phyloP scores from a whole-genome alignment of 371 early-diverging fungal species.

The Dichotomocladium elegans region DNA sequence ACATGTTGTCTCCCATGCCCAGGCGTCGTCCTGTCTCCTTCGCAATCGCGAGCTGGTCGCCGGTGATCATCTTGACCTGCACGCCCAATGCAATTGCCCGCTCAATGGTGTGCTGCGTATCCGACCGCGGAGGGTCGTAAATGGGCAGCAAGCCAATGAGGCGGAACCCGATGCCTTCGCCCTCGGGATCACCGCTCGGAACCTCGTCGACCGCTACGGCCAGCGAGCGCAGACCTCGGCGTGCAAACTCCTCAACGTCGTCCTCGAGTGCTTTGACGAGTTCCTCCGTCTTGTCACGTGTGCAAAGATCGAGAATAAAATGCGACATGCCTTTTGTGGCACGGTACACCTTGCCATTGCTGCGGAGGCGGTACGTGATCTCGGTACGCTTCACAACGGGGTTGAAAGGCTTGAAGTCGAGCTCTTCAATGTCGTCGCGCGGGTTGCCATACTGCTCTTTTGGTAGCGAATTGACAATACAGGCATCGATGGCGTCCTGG shows the following conservation, averaged over 20 bases:
- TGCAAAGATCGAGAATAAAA: slow-evolving; percentile 67
- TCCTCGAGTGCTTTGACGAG: slow-evolving; percentile 52
- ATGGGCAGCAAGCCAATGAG: slow-evolving; percentile 71
- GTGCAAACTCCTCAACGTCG: slow-evolving; percentile 73
- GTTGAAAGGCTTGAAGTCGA: slow-evolving; percentile 86
- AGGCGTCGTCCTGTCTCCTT: slow-evolving; percentile 79
- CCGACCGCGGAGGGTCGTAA: slow-evolving; percentile 87
- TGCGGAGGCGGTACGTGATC: slow-evolving; percentile 62
- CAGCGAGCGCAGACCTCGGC: slow-evolving; percentile 82
- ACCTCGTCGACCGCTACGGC: slow-evolving; percentile 73
- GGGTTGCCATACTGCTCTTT: slow-evolving; percentile 42
- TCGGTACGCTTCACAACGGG: slow-evolving; percentile 87
- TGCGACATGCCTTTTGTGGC: slow-evolving; percentile 77
- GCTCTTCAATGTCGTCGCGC: slow-evolving; percentile 64
- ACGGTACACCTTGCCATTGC: slow-evolving; percentile 60
- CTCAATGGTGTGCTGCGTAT: slow-evolving; percentile 80
- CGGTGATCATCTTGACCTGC: slow-evolving; percentile 94
- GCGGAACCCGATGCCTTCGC: slow-evolving; percentile 50
- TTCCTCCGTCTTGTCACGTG: slow-evolving; percentile 64
- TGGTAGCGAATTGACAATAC: slow-evolving; percentile 64
- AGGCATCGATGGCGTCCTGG: slow-evolving; percentile 77
- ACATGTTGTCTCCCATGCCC: slow-evolving; percentile 73
- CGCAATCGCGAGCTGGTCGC: slow-evolving; percentile 91
- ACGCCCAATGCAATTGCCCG: slow-evolving; percentile 86
- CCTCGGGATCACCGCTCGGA: slow-evolving; percentile 39